Evolutionary conservation across 345 rosid species (phyloP).

Genomic region (Gossypium raimondii): DNA sequence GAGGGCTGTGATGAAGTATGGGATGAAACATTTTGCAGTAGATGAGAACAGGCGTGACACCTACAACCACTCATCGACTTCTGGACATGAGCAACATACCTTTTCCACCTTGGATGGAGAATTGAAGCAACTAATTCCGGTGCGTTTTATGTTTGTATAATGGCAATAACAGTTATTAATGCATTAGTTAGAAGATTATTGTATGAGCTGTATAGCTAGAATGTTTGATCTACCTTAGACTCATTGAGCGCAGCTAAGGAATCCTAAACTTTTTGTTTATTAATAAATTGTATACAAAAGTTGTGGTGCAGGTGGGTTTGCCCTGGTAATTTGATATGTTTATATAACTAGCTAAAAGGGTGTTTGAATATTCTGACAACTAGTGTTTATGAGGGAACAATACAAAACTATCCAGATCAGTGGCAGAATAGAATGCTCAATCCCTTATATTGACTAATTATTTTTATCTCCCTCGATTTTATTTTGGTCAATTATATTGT

Average conservation of each 20-base stretch:
- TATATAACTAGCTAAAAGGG: neutral
- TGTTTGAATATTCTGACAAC: neutral
- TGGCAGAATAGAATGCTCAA: neutral
- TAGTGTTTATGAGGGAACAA: neutral
- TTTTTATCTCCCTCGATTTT: neutral
- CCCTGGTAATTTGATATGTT: neutral
- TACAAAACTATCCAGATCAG: neutral
- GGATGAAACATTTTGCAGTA: constrained; percentile 65
- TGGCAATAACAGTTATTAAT: neutral
- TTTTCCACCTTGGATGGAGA: constrained; percentile 54
- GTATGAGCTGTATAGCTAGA: neutral
- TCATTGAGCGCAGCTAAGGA: neutral
- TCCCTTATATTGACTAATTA: neutral
- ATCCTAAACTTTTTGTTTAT: neutral
- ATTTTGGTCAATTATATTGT: neutral
- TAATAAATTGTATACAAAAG: neutral
- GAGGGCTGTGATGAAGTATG: constrained; percentile 78
- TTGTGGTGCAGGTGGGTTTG: neutral
- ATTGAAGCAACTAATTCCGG: constrained; percentile 68
- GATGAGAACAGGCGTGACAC: constrained; percentile 85
- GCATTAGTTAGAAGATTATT: neutral
- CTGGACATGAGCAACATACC: constrained; percentile 39
- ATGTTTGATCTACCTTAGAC: neutral
- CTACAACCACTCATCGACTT: constrained; percentile 44
- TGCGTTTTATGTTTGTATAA: constrained; percentile 26